phyloP scores from a whole-genome alignment of 1,284 basidiomycete genomes.

The Fomitopsis schrenkii region DNA sequence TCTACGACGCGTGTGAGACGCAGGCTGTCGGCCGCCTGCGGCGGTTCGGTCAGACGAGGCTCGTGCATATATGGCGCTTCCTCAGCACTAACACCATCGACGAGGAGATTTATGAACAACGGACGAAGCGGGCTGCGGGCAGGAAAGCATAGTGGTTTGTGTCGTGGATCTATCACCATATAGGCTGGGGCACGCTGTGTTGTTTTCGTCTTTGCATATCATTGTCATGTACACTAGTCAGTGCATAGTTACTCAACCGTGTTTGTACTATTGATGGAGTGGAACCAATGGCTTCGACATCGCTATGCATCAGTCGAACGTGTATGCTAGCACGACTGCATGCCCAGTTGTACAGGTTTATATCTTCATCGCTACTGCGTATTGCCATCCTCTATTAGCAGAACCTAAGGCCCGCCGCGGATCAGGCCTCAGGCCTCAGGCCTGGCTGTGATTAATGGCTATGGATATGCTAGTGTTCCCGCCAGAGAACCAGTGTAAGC shows the following conservation, averaged over 20 bases:
- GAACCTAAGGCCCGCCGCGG: too few species aligned
- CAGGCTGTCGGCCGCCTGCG: conserved; percentile 89
- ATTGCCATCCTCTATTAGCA: too few species aligned
- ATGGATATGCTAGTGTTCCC: too few species aligned
- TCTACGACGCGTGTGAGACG: conserved; percentile 83
- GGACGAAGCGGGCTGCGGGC: conserved; percentile 28
- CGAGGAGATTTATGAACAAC: conserved; percentile 66
- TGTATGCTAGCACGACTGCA: too few species aligned
- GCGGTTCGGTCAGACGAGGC: conserved; percentile 80
- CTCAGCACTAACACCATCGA: conserved; percentile 84
- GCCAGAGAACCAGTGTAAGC: too few species aligned
- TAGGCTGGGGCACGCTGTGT: too few species aligned
- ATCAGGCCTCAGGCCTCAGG: too few species aligned
- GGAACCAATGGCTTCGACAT: too few species aligned
- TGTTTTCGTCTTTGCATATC: not conserved
- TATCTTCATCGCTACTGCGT: too few species aligned
- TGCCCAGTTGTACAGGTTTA: too few species aligned
- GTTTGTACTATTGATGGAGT: not conserved
- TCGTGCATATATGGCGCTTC: conserved; percentile 80
- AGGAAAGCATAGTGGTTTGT: conserved; percentile 15
- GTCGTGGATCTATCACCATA: not conserved
- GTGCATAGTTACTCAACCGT: not conserved
- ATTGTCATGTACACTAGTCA: not conserved
- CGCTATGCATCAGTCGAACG: too few species aligned
- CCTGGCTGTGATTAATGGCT: too few species aligned